phyloP scores from a whole-genome alignment of 768 basidiomycete genomes.

The Rhodosporidiobolus sp. region DNA sequence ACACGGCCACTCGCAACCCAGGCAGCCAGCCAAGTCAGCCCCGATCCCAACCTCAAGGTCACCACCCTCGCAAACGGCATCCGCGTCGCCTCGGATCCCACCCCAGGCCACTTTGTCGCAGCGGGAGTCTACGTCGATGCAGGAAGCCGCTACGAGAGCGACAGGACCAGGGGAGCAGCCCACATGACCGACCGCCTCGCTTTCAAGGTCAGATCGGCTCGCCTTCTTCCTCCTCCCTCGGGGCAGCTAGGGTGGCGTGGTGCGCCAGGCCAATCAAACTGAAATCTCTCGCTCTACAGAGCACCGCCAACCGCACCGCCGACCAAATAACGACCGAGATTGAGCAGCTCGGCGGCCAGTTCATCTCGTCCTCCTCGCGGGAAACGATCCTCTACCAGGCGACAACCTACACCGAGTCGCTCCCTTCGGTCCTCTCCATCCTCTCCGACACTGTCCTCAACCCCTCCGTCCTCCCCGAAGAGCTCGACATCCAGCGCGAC shows the following conservation, averaged over 20 bases:
- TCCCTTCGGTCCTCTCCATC: conserved; percentile 75
- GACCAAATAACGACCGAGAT: conserved; percentile 77
- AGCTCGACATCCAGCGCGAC: conserved; percentile 76
- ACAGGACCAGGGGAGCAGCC: conserved; percentile 69
- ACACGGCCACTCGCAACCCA: conserved; percentile 3
- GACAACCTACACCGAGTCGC: conserved; percentile 79
- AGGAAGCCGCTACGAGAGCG: conserved; percentile 81
- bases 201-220: conserved; percentile 68
- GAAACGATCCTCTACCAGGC: conserved; percentile 99
- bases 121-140: conserved; percentile 92
- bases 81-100: conserved; percentile 82
- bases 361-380: conserved; percentile 81
- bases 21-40: not conserved
- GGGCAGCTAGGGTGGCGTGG: not conserved
- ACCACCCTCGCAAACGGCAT: conserved; percentile 89
- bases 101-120: conserved; percentile 90
- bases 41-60: conserved; percentile 47
- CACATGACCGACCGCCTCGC: conserved; percentile 95
- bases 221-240: not conserved
- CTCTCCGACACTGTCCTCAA: conserved; percentile 87
- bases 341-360: conserved; percentile 82
- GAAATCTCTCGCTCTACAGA: conserved; percentile 53
- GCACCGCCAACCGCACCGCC: conserved; percentile 66
- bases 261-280: not conserved
- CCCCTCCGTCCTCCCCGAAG: conserved; percentile 69